Evolutionary conservation across 768 basidiomycete genomes (phyloP), one percentile per base, ranked within the genome.

Genomic region (Macrolepiota fuliginosa): DNA sequence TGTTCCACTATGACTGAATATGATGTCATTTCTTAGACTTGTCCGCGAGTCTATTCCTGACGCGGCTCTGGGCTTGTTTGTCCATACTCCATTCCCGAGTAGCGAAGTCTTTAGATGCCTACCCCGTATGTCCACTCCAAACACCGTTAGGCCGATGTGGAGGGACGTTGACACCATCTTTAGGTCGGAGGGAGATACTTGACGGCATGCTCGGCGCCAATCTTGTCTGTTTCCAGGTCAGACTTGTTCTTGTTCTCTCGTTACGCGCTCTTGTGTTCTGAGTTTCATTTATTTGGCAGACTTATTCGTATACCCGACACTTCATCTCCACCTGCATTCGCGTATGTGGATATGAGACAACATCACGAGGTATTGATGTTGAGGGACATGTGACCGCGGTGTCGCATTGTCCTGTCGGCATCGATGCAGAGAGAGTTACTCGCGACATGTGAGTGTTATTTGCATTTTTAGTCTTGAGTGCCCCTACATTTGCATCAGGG

Each of bases 121-220:
- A 45, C 94, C 95, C 1, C 86, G 93, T 91, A 66, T 73, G 89
- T 84, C 22, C 58, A 57, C 36, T 63, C 50, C 19, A 17, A n/a
- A 52, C 13, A 15, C 55, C 55, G 55, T 32, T 7, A 32, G 29
- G 29, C n/a, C 42, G 35, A 50, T 37, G 53, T 57, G 62, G 54
- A 47, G 56, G 42, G 42, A 15, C 17, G n/a, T 54, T 58, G 35
- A 35, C 39, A 27, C n/a, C 17, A 27, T 13, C 40, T 49, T 36
- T 57, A 86, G 88, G 88, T 53, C 86, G 96, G 51, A 92, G 91
- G 68, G 95, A 98, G 75, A 92, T 98, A 63, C 82, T 99, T 25
- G 94, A 98, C 65, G 97, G 96, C 39, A 97, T 99, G 93, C 89
- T 98, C 49, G 95, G 96, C 32, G 94, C 96, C 53, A 95, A 97